phyloP scores from a whole-genome alignment of 176 grass and related monocot genomes.

The Aegilops sharonensis region DNA sequence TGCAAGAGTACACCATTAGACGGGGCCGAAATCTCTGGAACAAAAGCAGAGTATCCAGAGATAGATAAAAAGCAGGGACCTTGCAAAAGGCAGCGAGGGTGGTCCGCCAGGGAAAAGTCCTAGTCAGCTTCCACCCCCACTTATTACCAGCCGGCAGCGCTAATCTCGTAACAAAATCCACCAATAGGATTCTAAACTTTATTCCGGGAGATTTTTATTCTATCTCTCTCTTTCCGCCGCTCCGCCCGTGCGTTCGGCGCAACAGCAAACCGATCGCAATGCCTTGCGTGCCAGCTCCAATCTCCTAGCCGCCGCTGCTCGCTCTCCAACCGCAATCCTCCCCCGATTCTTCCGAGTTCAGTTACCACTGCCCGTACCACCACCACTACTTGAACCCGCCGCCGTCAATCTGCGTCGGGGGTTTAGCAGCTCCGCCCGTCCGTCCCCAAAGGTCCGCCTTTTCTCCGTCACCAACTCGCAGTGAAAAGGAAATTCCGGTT shows the following conservation, averaged over 20 bases:
- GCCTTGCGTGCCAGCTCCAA: conserved; percentile 34
- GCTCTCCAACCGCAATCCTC: conserved; percentile 15
- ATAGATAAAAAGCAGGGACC: background rate
- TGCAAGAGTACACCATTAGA: no score
- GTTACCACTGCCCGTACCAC: background rate
- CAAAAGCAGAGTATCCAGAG: no score
- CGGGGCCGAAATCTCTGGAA: no score
- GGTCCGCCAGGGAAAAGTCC: background rate
- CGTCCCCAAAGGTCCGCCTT: background rate
- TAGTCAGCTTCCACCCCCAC: background rate
- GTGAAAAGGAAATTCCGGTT: background rate
- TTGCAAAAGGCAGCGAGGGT: background rate
- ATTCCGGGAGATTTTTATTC: background rate
- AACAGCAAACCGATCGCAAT: conserved; percentile 34
- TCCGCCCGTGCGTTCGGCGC: conserved; percentile 24
- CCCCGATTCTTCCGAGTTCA: conserved; percentile 6
- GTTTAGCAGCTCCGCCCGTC: conserved; percentile 13
- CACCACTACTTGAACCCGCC: background rate
- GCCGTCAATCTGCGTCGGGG: conserved; percentile 6
- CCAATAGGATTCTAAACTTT: background rate
- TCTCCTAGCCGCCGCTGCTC: conserved; percentile 11
- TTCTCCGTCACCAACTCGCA: background rate
- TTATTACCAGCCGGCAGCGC: background rate
- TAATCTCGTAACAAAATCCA: conserved; percentile 21
- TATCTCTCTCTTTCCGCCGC: background rate